These are phyloP conservation scores for Tuber brumale DNA, from an alignment of 495 filamentous ascomycete genomes.

Conservation along the genomic window DNA sequence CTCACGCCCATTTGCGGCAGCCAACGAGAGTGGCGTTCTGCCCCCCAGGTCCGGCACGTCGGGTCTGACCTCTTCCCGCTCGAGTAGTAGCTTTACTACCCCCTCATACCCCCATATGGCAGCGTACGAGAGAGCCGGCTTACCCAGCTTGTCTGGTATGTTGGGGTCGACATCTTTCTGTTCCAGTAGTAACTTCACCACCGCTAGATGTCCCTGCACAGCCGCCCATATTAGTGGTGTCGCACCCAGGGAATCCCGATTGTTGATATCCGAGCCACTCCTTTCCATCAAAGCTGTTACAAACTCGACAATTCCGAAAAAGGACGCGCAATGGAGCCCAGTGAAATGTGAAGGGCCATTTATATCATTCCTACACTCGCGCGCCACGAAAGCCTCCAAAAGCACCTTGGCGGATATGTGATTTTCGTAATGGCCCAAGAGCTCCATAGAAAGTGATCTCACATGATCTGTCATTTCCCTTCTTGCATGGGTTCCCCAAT, in stretches of 20 bases:
- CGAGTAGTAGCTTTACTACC: too few species aligned
- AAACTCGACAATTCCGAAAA: neutral
- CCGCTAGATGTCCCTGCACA: constrained; percentile 29
- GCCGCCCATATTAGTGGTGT: constrained; percentile 42
- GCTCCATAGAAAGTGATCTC: neutral
- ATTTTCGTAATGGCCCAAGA: neutral
- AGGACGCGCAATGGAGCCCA: neutral
- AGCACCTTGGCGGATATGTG: neutral
- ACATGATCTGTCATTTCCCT: neutral
- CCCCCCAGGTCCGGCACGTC: too few species aligned
- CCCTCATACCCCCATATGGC: too few species aligned
- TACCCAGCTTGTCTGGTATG: neutral
- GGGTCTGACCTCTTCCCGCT: too few species aligned
- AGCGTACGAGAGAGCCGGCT: too few species aligned
- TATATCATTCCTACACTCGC: neutral
- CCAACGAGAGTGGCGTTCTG: too few species aligned
- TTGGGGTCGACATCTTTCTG: constrained; percentile 18
- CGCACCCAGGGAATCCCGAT: constrained; percentile 1
- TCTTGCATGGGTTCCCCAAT: neutral
- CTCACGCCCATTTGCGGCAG: too few species aligned
- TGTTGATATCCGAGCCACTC: neutral
- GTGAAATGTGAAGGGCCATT: neutral
- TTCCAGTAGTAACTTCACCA: constrained; percentile 35
- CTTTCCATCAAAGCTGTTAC: neutral
- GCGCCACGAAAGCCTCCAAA: neutral